Evolutionary conservation across 805 yeast species (phyloP), one percentile per base, ranked within the genome.

Genomic region (Tetrapisispora pingtungensis): DNA sequence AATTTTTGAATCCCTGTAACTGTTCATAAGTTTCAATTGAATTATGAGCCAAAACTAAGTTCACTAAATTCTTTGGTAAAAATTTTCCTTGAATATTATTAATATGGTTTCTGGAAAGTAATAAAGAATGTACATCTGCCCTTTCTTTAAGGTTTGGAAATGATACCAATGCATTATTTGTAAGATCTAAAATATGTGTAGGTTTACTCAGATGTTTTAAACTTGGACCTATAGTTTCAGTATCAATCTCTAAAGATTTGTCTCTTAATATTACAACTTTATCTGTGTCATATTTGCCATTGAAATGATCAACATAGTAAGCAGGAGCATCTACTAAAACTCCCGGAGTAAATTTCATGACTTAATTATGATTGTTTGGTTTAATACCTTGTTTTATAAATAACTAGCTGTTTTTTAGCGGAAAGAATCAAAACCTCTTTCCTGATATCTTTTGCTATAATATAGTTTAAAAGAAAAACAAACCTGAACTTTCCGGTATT

Each of bases 121-220:
- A 66, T 2, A 90, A 53, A 0, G 81, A 74, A 36, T 70, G 59
- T 6, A 61, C 52, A 49, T 70, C 41, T 75, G 55, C 33, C 70
- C 72, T 28, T 44, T 41, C 34, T 73, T 56, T 18, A 46, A 55
- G 0, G 81, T 85, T 32, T 75, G 68, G 55, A 67, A 90, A 51
- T 2, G 68, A 69, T 1, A 71, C 62, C n/a, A 90, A 64, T 30
- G 77, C 81, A 62, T 90, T 90, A 55, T 82, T 80, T 0, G 90
- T 77, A 28, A 90, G 57, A 59, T 90, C 97, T 3, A 90, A 62
- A 72, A 76, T 47, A 72, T 80, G 58, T 64, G 68, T 34, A 55
- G 66, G 58, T 71, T 76, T 43, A 56, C 59, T 54, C 0, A 77
- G 64, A 3, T 74, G 61, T 33, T 67, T 62, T 10, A 68, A 51